These are phyloP conservation scores for Scleroderma bovista DNA, from an alignment of 768 basidiomycete genomes.

Conservation along the genomic window DNA sequence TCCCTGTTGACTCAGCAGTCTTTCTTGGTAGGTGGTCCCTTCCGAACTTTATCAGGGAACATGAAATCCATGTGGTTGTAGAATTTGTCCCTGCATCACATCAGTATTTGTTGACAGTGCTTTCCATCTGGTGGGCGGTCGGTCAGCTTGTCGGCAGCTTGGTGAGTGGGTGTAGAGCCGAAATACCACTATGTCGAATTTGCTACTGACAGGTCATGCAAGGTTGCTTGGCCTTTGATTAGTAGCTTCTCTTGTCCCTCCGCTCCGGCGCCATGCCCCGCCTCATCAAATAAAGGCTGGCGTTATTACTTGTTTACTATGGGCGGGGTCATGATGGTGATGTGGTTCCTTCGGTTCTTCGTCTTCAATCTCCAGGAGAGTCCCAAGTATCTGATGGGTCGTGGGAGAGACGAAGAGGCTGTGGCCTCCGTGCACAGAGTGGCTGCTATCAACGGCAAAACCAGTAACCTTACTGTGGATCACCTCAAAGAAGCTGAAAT, in stretches of 20 bases:
- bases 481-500: slow-evolving; percentile 33
- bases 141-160: slow-evolving; percentile 61
- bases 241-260: slow-evolving; percentile 58
- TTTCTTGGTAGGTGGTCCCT: slow-evolving; percentile 52
- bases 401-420: slow-evolving; percentile 56
- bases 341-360: slow-evolving; percentile 61
- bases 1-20: slow-evolving; percentile 72
- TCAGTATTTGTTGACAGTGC: slow-evolving; percentile 68
- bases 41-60: neutral
- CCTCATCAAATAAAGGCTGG: slow-evolving; percentile 63
- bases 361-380: slow-evolving; percentile 64
- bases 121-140: slow-evolving; percentile 79
- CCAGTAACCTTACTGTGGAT: slow-evolving; percentile 44
- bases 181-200: neutral
- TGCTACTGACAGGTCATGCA: neutral
- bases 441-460: slow-evolving; percentile 54
- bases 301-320: slow-evolving; percentile 69
- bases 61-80: slow-evolving; percentile 13
- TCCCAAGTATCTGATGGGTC: slow-evolving; percentile 68
- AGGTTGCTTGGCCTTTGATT: slow-evolving; percentile 72
- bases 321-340: slow-evolving; percentile 62
- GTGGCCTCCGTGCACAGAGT: slow-evolving; percentile 58
- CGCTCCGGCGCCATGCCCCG: slow-evolving; percentile 44
- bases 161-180: slow-evolving; percentile 16
- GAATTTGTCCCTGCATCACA: slow-evolving; percentile 69